These are phyloP conservation scores for Trichomonas gallinae DNA, from an alignment of 208 protist species.

Conservation along the genomic window DNA sequence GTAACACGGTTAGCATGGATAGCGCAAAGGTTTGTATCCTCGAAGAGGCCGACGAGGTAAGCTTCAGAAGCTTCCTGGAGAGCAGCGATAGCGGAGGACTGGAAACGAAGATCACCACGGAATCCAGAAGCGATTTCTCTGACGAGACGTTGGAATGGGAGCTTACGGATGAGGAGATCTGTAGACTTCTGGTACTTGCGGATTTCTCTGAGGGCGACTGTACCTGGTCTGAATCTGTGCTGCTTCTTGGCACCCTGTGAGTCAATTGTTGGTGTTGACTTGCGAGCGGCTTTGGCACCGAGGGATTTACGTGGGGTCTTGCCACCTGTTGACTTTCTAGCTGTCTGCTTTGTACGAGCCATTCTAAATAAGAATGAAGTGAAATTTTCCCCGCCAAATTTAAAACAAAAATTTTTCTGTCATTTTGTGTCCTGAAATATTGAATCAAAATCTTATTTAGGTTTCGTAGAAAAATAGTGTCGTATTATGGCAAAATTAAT, in stretches of 20 bases:
- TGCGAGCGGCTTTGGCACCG: constrained; percentile 81
- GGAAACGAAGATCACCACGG: constrained; percentile 76
- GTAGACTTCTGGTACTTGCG: constrained; percentile 91
- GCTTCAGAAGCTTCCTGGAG: constrained; percentile 91
- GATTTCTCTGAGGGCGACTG: constrained; percentile 94
- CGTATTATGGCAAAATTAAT: too few species aligned
- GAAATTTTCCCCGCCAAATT: too few species aligned
- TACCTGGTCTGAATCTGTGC: constrained; percentile 90
- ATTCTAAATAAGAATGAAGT: neutral
- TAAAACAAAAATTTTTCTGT: too few species aligned
- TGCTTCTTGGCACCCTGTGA: constrained; percentile 73
- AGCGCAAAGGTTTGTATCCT: constrained; percentile 82
- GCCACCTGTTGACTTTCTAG: constrained; percentile 39
- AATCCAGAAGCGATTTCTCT: constrained; percentile 87
- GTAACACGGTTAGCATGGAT: constrained; percentile 94
- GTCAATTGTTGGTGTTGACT: constrained; percentile 52
- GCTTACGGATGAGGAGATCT: constrained; percentile 88
- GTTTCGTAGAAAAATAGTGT: too few species aligned
- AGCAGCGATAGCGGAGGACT: constrained; percentile 63
- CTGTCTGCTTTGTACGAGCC: constrained; percentile 41
- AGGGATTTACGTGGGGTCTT: constrained; percentile 52
- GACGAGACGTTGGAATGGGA: constrained; percentile 96
- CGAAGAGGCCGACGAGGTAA: constrained; percentile 71
- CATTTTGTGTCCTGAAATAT: too few species aligned
- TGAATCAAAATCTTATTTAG: too few species aligned